Conservation (phyloP, 371 early-diverging fungal genomes). For the Mortierella sp. region DNA sequence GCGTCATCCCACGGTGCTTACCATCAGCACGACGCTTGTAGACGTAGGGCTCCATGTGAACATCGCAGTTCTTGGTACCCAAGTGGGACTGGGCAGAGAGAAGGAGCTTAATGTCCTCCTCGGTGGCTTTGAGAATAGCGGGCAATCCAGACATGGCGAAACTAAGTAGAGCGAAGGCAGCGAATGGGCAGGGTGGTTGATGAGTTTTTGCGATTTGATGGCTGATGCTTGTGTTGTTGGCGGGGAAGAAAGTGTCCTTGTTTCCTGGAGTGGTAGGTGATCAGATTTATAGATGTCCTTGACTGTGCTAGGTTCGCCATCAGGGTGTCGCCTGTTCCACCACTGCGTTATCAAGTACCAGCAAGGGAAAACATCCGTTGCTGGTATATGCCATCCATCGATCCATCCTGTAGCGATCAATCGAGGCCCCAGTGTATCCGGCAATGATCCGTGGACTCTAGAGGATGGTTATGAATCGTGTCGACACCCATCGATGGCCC, state of each 20-base stretch:
- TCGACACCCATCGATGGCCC: background rate
- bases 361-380: background rate
- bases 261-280: no score
- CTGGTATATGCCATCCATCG: background rate
- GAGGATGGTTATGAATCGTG: background rate
- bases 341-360: background rate
- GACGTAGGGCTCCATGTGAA: conserved; percentile 92
- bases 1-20: conserved; percentile 24
- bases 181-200: no score
- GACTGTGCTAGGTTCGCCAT: background rate
- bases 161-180: no score
- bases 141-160: conserved; percentile 60
- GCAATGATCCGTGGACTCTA: background rate
- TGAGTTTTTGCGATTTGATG: no score
- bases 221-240: no score
- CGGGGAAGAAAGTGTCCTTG: no score
- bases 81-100: conserved; percentile 93
- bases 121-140: conserved; percentile 62
- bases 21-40: conserved; percentile 94
- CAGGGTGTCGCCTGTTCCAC: background rate
- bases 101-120: conserved; percentile 92
- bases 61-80: conserved; percentile 90
- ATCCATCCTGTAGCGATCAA: background rate
- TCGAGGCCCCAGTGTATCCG: background rate
- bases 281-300: background rate